A percentile compares a stretch with the other conserved stretches of the same genome.
These are phyloP conservation scores for Aspergillus puulaauensis DNA, from an alignment of 2,329 filamentous ascomycete species.

Conservation along the genomic window DNA sequence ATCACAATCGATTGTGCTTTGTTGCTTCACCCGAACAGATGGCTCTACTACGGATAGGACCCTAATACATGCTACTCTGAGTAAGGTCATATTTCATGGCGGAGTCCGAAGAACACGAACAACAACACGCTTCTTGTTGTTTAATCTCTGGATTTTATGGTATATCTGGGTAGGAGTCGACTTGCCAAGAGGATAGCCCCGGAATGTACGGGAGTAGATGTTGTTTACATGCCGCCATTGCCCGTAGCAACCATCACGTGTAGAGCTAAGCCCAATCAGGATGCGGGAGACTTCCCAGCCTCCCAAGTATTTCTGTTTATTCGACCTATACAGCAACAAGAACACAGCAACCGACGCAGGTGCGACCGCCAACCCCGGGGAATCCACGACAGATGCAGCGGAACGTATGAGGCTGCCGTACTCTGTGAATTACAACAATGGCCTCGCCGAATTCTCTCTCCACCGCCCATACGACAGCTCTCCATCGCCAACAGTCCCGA, in stretches of 20 bases:
- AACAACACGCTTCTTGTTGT: too few species aligned
- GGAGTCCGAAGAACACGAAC: too few species aligned
- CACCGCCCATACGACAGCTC: conserved; percentile 35
- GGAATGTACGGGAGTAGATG: too few species aligned
- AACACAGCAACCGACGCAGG: conserved; percentile 12
- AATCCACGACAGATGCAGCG: conserved; percentile 14
- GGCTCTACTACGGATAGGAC: too few species aligned
- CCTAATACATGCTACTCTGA: too few species aligned
- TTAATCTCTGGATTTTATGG: too few species aligned
- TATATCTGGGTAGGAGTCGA: too few species aligned
- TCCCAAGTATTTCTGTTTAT: conserved; percentile 15
- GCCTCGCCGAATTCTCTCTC: conserved; percentile 40
- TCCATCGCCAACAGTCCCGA: conserved; percentile 36
- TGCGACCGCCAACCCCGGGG: conserved; percentile 6
- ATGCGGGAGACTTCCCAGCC: conserved; percentile 14
- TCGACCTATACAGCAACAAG: conserved; percentile 11
- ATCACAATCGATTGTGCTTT: too few species aligned
- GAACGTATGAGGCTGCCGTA: conserved; percentile 19
- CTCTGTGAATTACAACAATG: conserved; percentile 24
- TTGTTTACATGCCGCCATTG: neutral
- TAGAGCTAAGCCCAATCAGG: neutral
- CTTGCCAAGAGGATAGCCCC: neutral
- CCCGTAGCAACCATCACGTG: conserved; percentile 8
- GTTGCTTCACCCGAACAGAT: too few species aligned
- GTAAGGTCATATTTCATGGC: too few species aligned